These are phyloP conservation scores for Picea sitchensis DNA, from an alignment of 75 land plant species.

Conservation along the genomic window DNA sequence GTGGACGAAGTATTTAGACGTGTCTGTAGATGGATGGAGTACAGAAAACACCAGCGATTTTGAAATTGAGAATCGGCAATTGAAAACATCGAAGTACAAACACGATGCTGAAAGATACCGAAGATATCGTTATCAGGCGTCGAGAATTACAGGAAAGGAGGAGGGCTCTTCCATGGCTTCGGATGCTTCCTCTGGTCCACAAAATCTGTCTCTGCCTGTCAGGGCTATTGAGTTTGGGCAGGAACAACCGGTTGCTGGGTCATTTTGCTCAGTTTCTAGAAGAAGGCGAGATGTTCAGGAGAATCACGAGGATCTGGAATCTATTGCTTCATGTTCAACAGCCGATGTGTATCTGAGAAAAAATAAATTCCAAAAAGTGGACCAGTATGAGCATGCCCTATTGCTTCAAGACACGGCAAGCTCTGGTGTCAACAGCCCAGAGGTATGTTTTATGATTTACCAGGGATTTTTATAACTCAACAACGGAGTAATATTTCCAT, in stretches of 20 bases:
- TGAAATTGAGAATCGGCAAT: not conserved
- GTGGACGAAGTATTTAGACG: constrained; percentile 1
- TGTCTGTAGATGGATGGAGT: not conserved
- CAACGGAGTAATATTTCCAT: too few species aligned
- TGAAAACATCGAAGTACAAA: too few species aligned
- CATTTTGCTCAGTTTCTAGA: too few species aligned
- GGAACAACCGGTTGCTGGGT: too few species aligned
- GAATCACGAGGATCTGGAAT: not conserved
- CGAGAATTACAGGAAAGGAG: not conserved
- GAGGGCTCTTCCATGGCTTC: constrained; percentile 1
- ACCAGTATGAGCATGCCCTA: not conserved
- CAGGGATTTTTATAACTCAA: not conserved
- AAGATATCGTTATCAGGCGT: not conserved
- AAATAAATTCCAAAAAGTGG: not conserved
- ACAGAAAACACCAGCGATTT: not conserved
- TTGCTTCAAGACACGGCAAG: not conserved
- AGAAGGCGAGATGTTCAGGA: not conserved
- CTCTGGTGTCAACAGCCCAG: not conserved
- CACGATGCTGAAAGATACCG: too few species aligned
- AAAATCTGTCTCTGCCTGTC: not conserved
- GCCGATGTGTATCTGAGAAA: not conserved
- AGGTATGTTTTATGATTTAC: not conserved
- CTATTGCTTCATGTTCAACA: not conserved
- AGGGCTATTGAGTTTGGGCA: not conserved
- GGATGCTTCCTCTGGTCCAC: not conserved